Percentiles rank a stretch among this genome's conserved stretches.
phyloP scores from a whole-genome alignment of 805 yeast genomes.

The Wickerhamiella kazuoi region DNA sequence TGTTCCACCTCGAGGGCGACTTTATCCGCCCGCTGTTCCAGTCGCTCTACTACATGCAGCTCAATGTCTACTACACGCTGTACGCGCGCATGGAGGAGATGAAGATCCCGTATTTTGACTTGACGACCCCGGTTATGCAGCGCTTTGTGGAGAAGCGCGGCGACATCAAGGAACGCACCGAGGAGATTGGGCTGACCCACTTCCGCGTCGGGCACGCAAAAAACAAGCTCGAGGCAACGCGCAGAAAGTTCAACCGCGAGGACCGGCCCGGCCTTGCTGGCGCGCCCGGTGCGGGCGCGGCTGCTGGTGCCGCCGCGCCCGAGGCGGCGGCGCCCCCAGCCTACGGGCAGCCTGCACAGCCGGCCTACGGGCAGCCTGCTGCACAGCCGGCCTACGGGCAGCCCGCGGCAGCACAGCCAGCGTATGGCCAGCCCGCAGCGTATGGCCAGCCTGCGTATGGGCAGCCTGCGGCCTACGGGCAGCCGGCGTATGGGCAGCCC shows the following conservation, averaged over 20 bases:
- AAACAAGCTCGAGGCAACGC: constrained; percentile 65
- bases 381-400: constrained; percentile 18
- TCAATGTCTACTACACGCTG: constrained; percentile 86
- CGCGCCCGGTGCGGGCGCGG: constrained; percentile 15
- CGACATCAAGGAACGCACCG: constrained; percentile 74
- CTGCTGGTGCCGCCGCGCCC: constrained; percentile 16
- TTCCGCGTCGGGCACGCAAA: constrained; percentile 82
- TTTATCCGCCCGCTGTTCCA: constrained; percentile 88
- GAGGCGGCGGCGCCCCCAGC: constrained; percentile 20
- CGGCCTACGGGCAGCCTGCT: constrained; percentile 7
- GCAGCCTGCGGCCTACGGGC: constrained; percentile 13
- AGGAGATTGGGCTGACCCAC: constrained; percentile 75
- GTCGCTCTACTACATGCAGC: constrained; percentile 91
- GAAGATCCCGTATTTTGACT: constrained; percentile 91
- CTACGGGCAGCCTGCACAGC: constrained; percentile 16
- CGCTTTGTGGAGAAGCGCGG: constrained; percentile 73
- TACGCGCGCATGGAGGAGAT: constrained; percentile 84
- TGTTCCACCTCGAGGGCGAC: constrained; percentile 77
- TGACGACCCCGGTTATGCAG: constrained; percentile 66
- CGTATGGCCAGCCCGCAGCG: constrained; percentile 15
- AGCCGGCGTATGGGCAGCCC: constrained; percentile 12
- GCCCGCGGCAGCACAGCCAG: constrained; percentile 14
- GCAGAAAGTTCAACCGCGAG: constrained; percentile 36
- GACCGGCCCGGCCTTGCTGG: constrained; percentile 25
- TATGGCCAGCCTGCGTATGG: constrained; percentile 12